phyloP scores from a whole-genome alignment of 2,329 filamentous ascomycete species.

The Trichoderma aggressivum region DNA sequence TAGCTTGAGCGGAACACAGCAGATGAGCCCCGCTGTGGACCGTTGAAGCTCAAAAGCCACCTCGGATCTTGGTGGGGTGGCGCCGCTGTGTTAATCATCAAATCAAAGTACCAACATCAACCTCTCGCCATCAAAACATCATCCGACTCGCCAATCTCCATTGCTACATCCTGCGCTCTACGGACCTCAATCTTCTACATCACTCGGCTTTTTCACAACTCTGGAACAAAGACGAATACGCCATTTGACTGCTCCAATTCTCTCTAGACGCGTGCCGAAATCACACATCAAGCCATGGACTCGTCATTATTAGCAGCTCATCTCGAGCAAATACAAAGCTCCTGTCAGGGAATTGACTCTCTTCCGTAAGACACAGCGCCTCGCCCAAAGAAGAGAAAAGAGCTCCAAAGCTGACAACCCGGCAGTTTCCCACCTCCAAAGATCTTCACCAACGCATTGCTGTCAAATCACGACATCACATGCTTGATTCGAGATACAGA shows the following conservation, averaged over 20 bases:
- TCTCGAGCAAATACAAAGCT: slow-evolving; percentile 72
- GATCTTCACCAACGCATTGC: slow-evolving; percentile 90
- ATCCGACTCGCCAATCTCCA: background rate
- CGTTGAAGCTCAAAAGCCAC: background rate
- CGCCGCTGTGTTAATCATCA: background rate
- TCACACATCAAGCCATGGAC: background rate
- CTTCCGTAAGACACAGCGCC: slow-evolving; percentile 57
- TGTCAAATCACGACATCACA: slow-evolving; percentile 88
- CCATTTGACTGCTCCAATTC: background rate
- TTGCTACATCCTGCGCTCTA: background rate
- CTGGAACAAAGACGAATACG: background rate
- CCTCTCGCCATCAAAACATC: background rate
- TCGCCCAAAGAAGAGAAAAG: background rate
- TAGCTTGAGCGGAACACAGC: background rate
- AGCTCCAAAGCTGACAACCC: background rate
- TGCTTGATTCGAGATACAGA: slow-evolving; percentile 93
- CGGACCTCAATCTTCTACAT: background rate
- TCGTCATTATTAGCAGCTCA: slow-evolving; percentile 60
- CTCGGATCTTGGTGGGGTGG: slow-evolving; percentile 13
- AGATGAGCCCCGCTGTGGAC: slow-evolving; percentile 17
- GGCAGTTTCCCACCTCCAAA: slow-evolving; percentile 82
- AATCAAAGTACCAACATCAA: background rate
- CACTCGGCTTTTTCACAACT: background rate
- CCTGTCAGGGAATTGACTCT: slow-evolving; percentile 71
- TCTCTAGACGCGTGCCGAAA: background rate